phyloP scores from a whole-genome alignment of 139 green algal genomes.

The Asterochloris erici region DNA sequence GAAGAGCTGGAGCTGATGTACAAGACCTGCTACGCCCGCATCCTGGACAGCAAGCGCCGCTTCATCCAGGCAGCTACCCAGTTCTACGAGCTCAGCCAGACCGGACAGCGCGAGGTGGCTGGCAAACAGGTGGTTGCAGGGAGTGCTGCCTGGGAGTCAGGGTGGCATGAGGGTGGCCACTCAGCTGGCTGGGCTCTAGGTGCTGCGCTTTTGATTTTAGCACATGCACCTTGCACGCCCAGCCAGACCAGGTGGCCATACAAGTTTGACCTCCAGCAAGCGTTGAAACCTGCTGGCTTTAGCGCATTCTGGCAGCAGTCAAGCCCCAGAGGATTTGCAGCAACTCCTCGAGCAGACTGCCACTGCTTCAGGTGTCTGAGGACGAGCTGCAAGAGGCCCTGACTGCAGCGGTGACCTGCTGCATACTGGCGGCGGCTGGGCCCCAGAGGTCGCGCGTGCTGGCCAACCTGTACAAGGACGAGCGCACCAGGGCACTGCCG shows the following conservation, averaged over 20 bases:
- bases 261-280: too few relatives aligned
- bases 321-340: too few relatives aligned
- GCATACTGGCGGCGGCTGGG: slow-evolving; percentile 88
- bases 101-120: slow-evolving; percentile 16
- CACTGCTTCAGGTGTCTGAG: slow-evolving; percentile 43
- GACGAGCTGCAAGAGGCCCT: slow-evolving; percentile 71
- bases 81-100: slow-evolving; percentile 86
- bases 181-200: too few relatives aligned
- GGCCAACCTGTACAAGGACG: slow-evolving; percentile 92
- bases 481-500: slow-evolving; percentile 67
- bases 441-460: slow-evolving; percentile 86
- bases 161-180: too few relatives aligned
- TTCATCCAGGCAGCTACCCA: slow-evolving; percentile 87
- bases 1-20: slow-evolving; percentile 91
- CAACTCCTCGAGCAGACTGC: too few relatives aligned
- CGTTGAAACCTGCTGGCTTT: too few relatives aligned
- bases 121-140: not conserved
- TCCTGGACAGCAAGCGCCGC: slow-evolving; percentile 92
- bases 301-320: too few relatives aligned
- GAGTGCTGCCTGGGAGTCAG: too few relatives aligned
- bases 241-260: too few relatives aligned
- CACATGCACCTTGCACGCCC: too few relatives aligned
- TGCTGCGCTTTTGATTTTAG: too few relatives aligned
- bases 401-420: slow-evolving; percentile 79
- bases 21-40: slow-evolving; percentile 93